Percentiles rank a stretch among this genome's conserved stretches.
These are phyloP conservation scores for Candida adriatica DNA, from an alignment of 805 yeast species.

Conservation along the genomic window DNA sequence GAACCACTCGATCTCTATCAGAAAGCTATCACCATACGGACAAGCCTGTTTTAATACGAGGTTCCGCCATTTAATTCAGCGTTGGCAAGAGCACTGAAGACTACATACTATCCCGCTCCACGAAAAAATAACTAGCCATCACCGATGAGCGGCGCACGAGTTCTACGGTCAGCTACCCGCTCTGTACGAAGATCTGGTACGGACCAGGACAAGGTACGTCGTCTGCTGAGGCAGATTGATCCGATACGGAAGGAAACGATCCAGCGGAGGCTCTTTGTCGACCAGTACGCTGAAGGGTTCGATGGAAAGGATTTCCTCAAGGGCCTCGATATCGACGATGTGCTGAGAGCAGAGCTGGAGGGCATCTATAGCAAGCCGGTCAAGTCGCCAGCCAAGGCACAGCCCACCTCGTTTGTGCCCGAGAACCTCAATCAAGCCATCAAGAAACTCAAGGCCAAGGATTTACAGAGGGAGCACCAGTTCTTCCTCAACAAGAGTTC, in stretches of 20 bases:
- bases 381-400: constrained; percentile 2
- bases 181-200: too few relatives aligned
- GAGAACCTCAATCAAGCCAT: constrained; percentile 4
- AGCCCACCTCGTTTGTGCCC: constrained; percentile 4
- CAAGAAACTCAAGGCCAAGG: constrained; percentile 3
- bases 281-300: constrained; percentile 9
- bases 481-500: constrained; percentile 2
- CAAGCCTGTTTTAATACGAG: too few relatives aligned
- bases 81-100: too few relatives aligned
- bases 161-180: too few relatives aligned
- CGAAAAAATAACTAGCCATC: too few relatives aligned
- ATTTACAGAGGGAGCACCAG: constrained; percentile 5
- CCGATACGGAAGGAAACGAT: constrained; percentile 12
- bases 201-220: constrained; percentile 1
- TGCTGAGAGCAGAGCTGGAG: constrained; percentile 9
- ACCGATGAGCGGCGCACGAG: too few relatives aligned
- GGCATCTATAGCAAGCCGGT: constrained; percentile 5
- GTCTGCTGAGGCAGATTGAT: constrained; percentile 6
- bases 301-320: constrained; percentile 2
- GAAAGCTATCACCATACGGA: too few relatives aligned
- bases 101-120: too few relatives aligned
- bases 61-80: too few relatives aligned
- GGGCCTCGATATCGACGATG: constrained; percentile 8
- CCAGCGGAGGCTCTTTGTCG: constrained; percentile 13
- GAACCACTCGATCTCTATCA: too few relatives aligned